phyloP scores from a whole-genome alignment of 192 early-diverging fungal species.

The Backusella morwellensis region DNA sequence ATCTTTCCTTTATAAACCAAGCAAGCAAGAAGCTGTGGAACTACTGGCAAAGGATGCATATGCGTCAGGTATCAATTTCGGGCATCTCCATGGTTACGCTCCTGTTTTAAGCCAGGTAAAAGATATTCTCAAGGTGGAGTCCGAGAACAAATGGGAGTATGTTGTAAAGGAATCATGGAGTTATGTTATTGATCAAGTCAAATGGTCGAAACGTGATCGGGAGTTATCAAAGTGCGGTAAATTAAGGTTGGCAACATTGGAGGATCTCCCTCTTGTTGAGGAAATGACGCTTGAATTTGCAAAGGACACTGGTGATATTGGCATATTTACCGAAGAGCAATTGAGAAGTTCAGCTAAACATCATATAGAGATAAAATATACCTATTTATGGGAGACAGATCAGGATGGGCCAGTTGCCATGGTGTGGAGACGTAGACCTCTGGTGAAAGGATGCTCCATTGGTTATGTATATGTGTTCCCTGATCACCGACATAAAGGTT shows the following conservation, averaged over 20 bases:
- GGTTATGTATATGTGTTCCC: background rate
- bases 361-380: background rate
- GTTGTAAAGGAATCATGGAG: background rate
- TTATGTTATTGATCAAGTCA: background rate
- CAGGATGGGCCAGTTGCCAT: background rate
- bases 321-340: background rate
- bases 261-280: background rate
- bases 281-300: background rate
- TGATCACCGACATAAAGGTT: background rate
- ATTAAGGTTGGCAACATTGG: background rate
- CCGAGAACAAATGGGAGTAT: background rate
- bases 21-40: background rate
- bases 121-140: background rate
- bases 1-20: background rate
- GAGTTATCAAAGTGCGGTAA: background rate
- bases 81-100: background rate
- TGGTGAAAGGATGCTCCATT: background rate
- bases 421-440: constrained; percentile 1
- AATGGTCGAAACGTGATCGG: background rate
- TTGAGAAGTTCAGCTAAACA: background rate
- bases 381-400: background rate
- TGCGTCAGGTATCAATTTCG: background rate
- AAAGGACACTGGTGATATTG: background rate
- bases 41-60: background rate
- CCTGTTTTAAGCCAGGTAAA: background rate